phyloP scores from a whole-genome alignment of 148 eudicot genomes.

The Nepenthes mirabilis region DNA sequence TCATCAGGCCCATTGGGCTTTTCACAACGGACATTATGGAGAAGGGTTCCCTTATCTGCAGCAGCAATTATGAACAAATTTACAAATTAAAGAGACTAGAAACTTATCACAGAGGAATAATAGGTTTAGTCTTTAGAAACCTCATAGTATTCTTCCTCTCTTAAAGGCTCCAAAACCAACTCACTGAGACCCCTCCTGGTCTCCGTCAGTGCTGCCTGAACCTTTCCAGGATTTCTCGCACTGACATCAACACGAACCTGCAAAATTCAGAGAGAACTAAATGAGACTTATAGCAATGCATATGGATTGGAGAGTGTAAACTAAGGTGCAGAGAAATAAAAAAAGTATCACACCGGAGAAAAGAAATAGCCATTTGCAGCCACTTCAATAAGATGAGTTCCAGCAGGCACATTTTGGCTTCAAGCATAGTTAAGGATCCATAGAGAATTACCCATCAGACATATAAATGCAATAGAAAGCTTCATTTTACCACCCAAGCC shows the following conservation, averaged over 20 bases:
- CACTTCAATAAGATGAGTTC: constrained; percentile 97
- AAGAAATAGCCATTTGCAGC: constrained; percentile 78
- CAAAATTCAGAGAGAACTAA: not conserved
- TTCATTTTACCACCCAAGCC: not conserved
- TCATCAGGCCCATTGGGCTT: constrained; percentile 97
- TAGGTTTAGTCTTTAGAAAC: constrained; percentile 14
- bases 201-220: constrained; percentile 96
- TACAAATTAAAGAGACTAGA: not conserved
- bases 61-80: constrained; percentile 5
- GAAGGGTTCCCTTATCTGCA: constrained; percentile 93
- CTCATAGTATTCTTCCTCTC: constrained; percentile 90
- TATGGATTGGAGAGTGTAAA: not conserved
- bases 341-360: constrained; percentile 61
- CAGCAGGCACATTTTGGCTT: constrained; percentile 89
- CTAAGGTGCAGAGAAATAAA: not conserved
- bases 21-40: constrained; percentile 54
- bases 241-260: constrained; percentile 95
- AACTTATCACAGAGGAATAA: not conserved
- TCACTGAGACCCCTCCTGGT: constrained; percentile 75
- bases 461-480: not conserved
- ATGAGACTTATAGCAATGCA: not conserved
- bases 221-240: constrained; percentile 93
- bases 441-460: not conserved
- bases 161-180: constrained; percentile 87
- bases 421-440: constrained; percentile 40